These are phyloP conservation scores for Pholiota adiposa DNA, from an alignment of 1,284 basidiomycete species.

Conservation along the genomic window DNA sequence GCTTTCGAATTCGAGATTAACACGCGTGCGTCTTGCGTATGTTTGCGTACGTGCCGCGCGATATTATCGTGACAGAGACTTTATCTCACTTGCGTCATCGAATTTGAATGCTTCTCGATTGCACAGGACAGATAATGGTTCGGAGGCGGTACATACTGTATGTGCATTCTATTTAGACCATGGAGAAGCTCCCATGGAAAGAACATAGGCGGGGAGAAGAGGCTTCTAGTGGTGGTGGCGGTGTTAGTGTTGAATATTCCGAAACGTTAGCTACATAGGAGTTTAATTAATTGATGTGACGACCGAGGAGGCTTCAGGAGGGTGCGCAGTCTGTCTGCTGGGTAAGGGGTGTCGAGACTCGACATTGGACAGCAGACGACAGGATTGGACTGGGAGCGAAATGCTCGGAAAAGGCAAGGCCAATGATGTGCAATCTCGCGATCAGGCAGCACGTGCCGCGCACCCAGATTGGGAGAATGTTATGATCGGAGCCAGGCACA, in stretches of 20 bases:
- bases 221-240: neutral
- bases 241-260: neutral
- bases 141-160: neutral
- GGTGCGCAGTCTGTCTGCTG: neutral
- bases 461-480: neutral
- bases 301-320: too few species aligned
- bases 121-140: neutral
- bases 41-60: too few species aligned
- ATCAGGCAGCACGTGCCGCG: slow-evolving; percentile 5
- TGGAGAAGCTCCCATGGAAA: neutral
- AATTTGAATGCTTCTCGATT: neutral
- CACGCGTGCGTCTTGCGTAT: neutral
- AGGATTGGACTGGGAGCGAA: neutral
- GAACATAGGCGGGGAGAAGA: too few species aligned
- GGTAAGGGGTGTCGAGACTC: too few species aligned
- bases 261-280: neutral
- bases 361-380: neutral
- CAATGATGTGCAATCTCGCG: neutral
- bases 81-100: neutral
- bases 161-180: neutral
- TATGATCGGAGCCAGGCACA: slow-evolving; percentile 16
- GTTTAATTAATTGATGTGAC: neutral
- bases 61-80: neutral
- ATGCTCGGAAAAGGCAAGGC: neutral
- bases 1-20: neutral